These are phyloP conservation scores for Shiraia sp. DNA, from an alignment of 2,329 filamentous ascomycete species.

Conservation along the genomic window DNA sequence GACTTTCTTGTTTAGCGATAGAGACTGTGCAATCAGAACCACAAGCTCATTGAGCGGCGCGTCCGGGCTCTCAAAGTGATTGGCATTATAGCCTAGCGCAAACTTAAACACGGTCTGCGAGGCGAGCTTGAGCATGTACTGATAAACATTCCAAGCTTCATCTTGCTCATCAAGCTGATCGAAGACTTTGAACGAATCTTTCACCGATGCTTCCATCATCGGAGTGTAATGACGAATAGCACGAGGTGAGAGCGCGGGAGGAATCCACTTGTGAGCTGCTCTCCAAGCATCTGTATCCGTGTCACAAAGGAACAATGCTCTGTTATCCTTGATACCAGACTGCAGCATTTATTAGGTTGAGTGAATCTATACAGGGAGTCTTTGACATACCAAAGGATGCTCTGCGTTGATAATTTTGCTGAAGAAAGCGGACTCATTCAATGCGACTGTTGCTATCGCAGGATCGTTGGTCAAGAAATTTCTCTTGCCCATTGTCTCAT, in stretches of 20 bases:
- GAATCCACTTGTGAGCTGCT: constrained; percentile 15
- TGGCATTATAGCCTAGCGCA: constrained; percentile 10
- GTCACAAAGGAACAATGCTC: constrained; percentile 12
- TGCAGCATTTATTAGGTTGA: background rate
- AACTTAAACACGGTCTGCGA: constrained; percentile 14
- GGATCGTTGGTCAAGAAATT: constrained; percentile 16
- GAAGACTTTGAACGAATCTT: constrained; percentile 19
- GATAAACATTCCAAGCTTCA: constrained; percentile 18
- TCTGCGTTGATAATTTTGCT: constrained; percentile 12
- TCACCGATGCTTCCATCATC: constrained; percentile 10
- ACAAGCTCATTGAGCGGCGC: constrained; percentile 10
- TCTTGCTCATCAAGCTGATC: constrained; percentile 16
- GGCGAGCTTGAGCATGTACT: constrained; percentile 19
- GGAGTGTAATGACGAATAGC: constrained; percentile 17
- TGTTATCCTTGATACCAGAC: constrained; percentile 12
- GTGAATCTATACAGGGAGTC: background rate
- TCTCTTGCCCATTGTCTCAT: constrained; percentile 10
- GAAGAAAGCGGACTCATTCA: constrained; percentile 15
- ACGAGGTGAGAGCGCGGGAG: constrained; percentile 14
- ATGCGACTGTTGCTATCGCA: constrained; percentile 11
- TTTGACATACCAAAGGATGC: constrained; percentile 5
- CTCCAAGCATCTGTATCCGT: constrained; percentile 14
- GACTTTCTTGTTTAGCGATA: constrained; percentile 16
- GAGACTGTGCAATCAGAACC: constrained; percentile 10
- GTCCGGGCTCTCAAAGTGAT: constrained; percentile 14